Conservation (phyloP, 192 early-diverging fungal species). For the Oehlia diaphana region DNA sequence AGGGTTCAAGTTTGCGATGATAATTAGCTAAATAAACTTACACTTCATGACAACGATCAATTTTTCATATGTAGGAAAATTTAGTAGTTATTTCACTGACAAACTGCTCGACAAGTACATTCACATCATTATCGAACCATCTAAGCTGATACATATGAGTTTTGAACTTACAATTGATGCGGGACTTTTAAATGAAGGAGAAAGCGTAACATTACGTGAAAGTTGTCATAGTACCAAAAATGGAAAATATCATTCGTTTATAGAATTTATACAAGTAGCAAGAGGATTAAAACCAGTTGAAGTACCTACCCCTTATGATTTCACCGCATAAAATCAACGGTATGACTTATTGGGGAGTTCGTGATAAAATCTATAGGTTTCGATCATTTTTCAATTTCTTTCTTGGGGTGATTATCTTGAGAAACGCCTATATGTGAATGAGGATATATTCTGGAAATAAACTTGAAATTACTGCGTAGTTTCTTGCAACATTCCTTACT, state of each 20-base stretch:
- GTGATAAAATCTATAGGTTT: constrained; percentile 15
- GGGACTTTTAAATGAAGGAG: constrained; percentile 9
- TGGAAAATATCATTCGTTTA: constrained; percentile 12
- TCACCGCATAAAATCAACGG: constrained; percentile 9
- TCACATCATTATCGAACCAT: constrained; percentile 24
- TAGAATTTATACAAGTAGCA: constrained; percentile 24
- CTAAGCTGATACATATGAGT: not conserved
- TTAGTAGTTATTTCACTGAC: constrained; percentile 25
- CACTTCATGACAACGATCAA: constrained; percentile 2
- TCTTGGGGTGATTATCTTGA: constrained; percentile 3
- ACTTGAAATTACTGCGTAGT: no score
- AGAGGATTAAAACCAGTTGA: constrained; percentile 18
- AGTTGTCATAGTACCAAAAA: not conserved
- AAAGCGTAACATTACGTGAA: not conserved
- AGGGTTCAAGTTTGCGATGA: no score
- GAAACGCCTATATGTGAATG: not conserved
- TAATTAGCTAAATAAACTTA: no score
- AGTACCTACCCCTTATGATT: constrained; percentile 5
- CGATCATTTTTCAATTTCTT: not conserved
- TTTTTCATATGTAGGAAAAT: constrained; percentile 1
- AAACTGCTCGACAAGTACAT: not conserved
- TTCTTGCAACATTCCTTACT: not conserved
- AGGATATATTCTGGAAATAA: constrained; percentile 20
- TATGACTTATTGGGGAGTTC: constrained; percentile 26
- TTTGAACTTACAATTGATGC: not conserved